Base-by-base conservation (phyloP, 2,329 filamentous ascomycete genomes). In the Diaporthe destruens region DNA sequence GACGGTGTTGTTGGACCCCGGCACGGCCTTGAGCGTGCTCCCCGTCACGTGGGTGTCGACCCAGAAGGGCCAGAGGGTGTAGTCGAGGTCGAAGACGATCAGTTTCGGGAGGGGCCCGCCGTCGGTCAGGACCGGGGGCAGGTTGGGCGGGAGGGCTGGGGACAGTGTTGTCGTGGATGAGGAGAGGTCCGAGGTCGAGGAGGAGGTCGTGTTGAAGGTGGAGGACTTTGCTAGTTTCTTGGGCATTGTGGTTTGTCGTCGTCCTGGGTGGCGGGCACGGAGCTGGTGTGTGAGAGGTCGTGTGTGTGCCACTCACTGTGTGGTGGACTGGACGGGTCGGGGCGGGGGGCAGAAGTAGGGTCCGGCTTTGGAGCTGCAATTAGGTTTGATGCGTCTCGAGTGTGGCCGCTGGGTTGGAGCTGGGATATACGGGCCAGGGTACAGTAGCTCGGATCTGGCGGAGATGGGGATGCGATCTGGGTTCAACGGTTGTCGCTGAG, bases 31-130 rank as follows among this genome's bases (percentile, higher is more conserved):
- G 23, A 98, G 84, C 0, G 95, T 95, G 8, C 91, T 88, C 39
- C 72, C 72, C 32, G 90, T 90, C 77, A 96, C 93, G 83, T 98
- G 95, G 4, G 95, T 98, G 85, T 98, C 96, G 1, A 97, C 92
- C 96, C 96, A 98, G 84, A 98, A 98, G 6, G 95, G 95, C 96
- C 96, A 98, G n/a, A 98, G 87, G 0, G 96, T 98, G 87, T 98
- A 98, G 87, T 98, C 96, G 75, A 98, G 90, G 81, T 98, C 96
- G 84, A 98, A 98, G 75, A 96, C 93, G 77, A 98, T 88, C 76
- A 98, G 88, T 74, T 92, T 91, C 0, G 95, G 95, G 1, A 98
- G 88, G 0, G 94, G 93, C 0, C 91, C 88, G 54, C 90, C 82
- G 81, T 89, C 86, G 76, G 80, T 78, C 49, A 89, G 85, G 76